Conservation (phyloP, 2,329 filamentous ascomycete species). For the Microdochium trichocladiopsis region DNA sequence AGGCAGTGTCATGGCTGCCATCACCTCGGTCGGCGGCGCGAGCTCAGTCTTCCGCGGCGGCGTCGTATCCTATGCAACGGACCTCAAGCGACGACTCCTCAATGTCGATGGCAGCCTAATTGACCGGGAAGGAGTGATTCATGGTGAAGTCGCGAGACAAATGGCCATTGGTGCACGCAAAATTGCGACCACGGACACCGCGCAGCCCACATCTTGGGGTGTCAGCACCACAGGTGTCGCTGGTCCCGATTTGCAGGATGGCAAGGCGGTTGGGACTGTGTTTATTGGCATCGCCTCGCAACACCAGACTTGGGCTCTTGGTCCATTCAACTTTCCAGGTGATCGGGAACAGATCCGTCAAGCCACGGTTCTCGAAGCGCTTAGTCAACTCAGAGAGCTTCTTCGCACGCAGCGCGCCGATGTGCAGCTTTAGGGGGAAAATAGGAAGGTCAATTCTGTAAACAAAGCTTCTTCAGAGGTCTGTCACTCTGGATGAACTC, state of each 20-base stretch:
- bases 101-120: conserved; percentile 13
- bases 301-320: conserved; percentile 5
- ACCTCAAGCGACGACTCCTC: conserved; percentile 19
- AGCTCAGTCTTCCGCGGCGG: conserved; percentile 23
- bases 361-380: conserved; percentile 8
- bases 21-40: conserved; percentile 20
- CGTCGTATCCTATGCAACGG: conserved; percentile 22
- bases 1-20: conserved; percentile 20
- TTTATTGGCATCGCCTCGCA: conserved; percentile 11
- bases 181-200: conserved; percentile 4
- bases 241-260: conserved; percentile 15
- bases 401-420: neutral
- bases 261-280: conserved; percentile 14
- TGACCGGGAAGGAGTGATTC: conserved; percentile 13
- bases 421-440: too few relatives aligned
- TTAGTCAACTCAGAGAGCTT: neutral
- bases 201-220: conserved; percentile 12
- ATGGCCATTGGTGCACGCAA: conserved; percentile 10
- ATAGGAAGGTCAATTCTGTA: too few relatives aligned
- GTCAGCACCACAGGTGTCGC: conserved; percentile 17
- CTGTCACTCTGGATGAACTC: too few relatives aligned
- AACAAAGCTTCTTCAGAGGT: too few relatives aligned
- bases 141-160: conserved; percentile 14
- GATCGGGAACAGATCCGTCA: conserved; percentile 11
- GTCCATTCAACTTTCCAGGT: conserved; percentile 14